phyloP scores from a whole-genome alignment of 164 flowering plant species.

The Umbellularia californica region DNA sequence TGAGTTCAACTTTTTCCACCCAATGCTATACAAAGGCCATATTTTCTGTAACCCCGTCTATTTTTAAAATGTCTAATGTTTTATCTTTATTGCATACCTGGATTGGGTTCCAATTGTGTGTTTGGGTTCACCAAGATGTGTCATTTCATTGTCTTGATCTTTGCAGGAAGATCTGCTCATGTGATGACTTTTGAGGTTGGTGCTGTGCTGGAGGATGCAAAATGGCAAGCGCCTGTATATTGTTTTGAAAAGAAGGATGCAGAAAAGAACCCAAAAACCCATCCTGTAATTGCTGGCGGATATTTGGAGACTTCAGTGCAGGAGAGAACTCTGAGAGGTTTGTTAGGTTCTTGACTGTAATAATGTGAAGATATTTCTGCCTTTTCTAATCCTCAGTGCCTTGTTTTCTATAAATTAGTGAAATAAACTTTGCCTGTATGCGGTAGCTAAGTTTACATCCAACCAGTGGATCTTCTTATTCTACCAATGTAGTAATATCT shows the following conservation, averaged over 20 bases:
- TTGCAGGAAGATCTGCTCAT: conserved; percentile 61
- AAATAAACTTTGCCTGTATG: background rate
- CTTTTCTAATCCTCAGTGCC: background rate
- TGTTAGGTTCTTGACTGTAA: background rate
- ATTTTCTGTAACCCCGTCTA: too few relatives aligned
- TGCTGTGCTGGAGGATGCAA: conserved; percentile 61
- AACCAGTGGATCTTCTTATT: background rate
- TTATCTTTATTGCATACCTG: too few relatives aligned
- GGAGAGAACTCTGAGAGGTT: conserved; percentile 7
- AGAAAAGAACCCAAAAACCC: background rate
- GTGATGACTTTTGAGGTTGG: conserved; percentile 85
- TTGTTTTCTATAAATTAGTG: background rate
- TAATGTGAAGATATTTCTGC: background rate
- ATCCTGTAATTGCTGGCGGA: conserved; percentile 2
- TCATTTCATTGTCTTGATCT: background rate
- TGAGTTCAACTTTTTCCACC: too few relatives aligned
- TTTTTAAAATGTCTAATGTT: too few relatives aligned
- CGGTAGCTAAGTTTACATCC: background rate
- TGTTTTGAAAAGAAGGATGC: conserved; percentile 43
- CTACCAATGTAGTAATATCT: background rate
- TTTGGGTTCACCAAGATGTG: background rate
- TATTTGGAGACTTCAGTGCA: background rate
- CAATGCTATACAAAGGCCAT: too few relatives aligned
- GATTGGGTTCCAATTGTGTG: background rate
- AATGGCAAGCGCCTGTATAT: conserved; percentile 78